Base-by-base conservation (phyloP, 2,329 filamentous ascomycete species). In the Ophiostoma angusticollis region DNA sequence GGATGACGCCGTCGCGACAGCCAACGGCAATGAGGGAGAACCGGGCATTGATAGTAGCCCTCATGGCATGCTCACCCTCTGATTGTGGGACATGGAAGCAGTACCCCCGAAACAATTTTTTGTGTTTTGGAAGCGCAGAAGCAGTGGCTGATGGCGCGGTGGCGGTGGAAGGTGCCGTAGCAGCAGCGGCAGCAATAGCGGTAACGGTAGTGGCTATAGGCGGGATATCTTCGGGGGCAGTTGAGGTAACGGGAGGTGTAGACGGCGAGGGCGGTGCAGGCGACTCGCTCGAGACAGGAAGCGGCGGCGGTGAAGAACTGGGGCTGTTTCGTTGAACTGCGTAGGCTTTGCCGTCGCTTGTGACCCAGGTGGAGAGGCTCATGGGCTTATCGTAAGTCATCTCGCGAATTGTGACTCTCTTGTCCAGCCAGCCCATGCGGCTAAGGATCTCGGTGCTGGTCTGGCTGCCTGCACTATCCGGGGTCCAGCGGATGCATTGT, bases 311-410 rank as follows among this genome's bases (percentile, higher is more conserved):
- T 5, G 28, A 13, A 17, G 31, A 7, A 4, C 24, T 56, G 29
- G 74, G 23, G 3, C 39, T 25, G 11, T 39, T 66, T 43, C 85
- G 76, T 58, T 96, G 91, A 18, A 96, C 87, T 14, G 89, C 87
- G 59, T 93, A 96, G 2, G 80, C 86, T 55, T 77, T 78, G 6
- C 91, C 91, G 51, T 93, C 86, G 51, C 69, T 82, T 5, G 85
- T 91, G 41, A 94, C 74, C 91, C 91, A 98, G 9, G 87, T 84
- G 9, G 84, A 79, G 11, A 98, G 67, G 52, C 93, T 95, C 87
- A 98, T 98, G 1, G 91, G 89, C 44, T 89, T 75, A 57, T 98
- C 91, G 55, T 93, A 79, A 2, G 89, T 80, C 81, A 98, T 93
- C 51, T 93, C 84, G 14, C 70, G 65, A 38, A 96, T 74, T 2